Percentiles rank a stretch among this genome's conserved stretches.
phyloP scores from a whole-genome alignment of 306 rosid species.

The Rosa chinensis region DNA sequence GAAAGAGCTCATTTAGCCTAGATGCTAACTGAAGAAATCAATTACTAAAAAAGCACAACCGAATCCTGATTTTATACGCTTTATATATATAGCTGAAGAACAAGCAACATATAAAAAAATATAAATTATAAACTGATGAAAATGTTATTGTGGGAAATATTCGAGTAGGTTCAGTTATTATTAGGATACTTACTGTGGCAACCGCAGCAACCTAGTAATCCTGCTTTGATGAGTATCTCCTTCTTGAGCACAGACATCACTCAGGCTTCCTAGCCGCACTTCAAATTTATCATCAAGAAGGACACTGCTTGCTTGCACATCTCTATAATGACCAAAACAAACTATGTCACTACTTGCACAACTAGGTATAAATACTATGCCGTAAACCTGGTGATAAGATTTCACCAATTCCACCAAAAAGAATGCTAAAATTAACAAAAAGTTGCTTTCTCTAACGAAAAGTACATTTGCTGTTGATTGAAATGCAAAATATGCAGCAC shows the following conservation, averaged over 20 bases:
- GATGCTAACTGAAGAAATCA: neutral
- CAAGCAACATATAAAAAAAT: neutral
- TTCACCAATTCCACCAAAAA: neutral
- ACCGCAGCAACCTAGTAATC: slow-evolving; percentile 66
- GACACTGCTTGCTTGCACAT: slow-evolving; percentile 92
- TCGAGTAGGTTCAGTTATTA: neutral
- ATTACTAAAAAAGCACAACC: neutral
- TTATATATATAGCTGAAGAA: neutral
- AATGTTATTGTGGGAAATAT: neutral
- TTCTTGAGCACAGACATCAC: slow-evolving; percentile 72
- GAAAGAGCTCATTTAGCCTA: neutral
- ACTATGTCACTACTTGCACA: slow-evolving; percentile 27
- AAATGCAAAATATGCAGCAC: slow-evolving; percentile 1
- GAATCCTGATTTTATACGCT: neutral
- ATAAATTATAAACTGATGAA: neutral
- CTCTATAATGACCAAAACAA: slow-evolving; percentile 54
- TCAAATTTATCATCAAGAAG: slow-evolving; percentile 96
- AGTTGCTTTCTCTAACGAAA: neutral
- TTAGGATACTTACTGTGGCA: slow-evolving; percentile 55
- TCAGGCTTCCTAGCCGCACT: slow-evolving; percentile 91
- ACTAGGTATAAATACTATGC: neutral
- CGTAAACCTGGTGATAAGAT: neutral
- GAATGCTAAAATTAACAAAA: neutral
- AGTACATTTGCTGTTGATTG: neutral
- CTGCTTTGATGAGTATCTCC: slow-evolving; percentile 86